Evolutionary conservation across 208 protist species (phyloP), one percentile per base, ranked within the genome.

Genomic region (Perkinsela sp.): DNA sequence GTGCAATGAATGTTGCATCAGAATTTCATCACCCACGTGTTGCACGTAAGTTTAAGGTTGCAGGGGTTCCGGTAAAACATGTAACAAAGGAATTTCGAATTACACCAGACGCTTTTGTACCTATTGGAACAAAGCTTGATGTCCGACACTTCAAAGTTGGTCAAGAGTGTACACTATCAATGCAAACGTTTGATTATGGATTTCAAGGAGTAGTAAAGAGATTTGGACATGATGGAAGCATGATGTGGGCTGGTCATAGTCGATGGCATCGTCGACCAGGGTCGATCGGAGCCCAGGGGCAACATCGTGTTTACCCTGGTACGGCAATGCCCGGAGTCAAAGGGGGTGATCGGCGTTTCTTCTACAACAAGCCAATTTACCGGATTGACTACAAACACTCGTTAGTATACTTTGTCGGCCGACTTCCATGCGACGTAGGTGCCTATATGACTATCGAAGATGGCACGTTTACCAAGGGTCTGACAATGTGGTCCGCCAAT

Each of bases 301-400:
- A 89, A 73, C 90, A 90, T 76, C 82, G 86, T 68, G 89, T 92
- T 30, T 90, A 87, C 69, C 87, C 87, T 0, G 88, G 88, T 22
- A 87, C 89, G 70, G 79, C 86, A 67, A 90, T 92, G 85, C 78
- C 83, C 0, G 88, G 88, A 0, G 86, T 92, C 70, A 93, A 84
- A 22, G 88, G 88, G n/a, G 88, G 83, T 0, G 77, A 84, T 0
- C 77, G 76, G 1, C 81, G 90, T 70, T 90, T 83, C n/a, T 88
- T 89, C 70, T 80, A 88, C 40, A 84, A 83, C 30, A 82, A 89
- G 2, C 86, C 85, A 13, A 78, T 93, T 67, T 93, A 85, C 84
- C 77, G 86, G 68, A 91, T 93, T 66, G 88, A 93, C 74, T 93
- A 92, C 78, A 93, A 93, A 77, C 91, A 93, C 74, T 82, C 84